Evolutionary conservation across 805 yeast genomes (phyloP).

Genomic region (Lipomyces sp.): DNA sequence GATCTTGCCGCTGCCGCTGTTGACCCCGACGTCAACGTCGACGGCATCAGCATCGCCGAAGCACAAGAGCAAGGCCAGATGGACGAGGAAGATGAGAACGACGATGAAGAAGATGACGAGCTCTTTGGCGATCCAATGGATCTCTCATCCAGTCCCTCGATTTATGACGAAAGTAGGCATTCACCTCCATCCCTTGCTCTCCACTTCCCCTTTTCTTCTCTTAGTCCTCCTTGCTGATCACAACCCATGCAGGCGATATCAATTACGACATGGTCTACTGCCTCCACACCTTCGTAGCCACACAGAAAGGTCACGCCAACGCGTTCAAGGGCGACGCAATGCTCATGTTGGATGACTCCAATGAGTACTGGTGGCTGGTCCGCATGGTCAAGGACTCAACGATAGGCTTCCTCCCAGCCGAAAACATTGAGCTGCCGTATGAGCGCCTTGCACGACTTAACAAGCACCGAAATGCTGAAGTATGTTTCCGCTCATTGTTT

Average conservation of each 20-base stretch:
- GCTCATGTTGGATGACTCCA: slow-evolving; percentile 76
- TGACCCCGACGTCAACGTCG: background rate
- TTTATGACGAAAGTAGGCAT: slow-evolving; percentile 40
- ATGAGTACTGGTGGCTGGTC: slow-evolving; percentile 96
- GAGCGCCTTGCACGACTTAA: slow-evolving; percentile 89
- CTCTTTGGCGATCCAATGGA: slow-evolving; percentile 37
- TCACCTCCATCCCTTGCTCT: no score
- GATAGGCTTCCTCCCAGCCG: slow-evolving; percentile 96
- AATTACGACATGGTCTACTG: slow-evolving; percentile 85
- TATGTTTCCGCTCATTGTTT: background rate
- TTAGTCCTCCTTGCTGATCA: background rate
- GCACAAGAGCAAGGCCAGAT: background rate
- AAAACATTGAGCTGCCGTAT: slow-evolving; percentile 82
- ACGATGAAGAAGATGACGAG: slow-evolving; percentile 30
- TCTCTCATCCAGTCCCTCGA: slow-evolving; percentile 67
- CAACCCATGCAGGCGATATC: slow-evolving; percentile 48
- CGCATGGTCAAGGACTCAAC: slow-evolving; percentile 54
- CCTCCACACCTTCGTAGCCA: slow-evolving; percentile 80
- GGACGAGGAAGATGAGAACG: slow-evolving; percentile 36
- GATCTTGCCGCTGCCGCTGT: slow-evolving; percentile 1
- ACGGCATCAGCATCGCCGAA: background rate
- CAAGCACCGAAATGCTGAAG: slow-evolving; percentile 85
- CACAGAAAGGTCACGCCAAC: slow-evolving; percentile 88
- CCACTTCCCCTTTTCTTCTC: slow-evolving; percentile 29
- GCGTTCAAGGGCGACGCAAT: slow-evolving; percentile 79